Percentiles rank a stretch among this genome's conserved stretches.
phyloP scores from a whole-genome alignment of 108 stramenopile genomes.

The Aurantiochytrium sp. region DNA sequence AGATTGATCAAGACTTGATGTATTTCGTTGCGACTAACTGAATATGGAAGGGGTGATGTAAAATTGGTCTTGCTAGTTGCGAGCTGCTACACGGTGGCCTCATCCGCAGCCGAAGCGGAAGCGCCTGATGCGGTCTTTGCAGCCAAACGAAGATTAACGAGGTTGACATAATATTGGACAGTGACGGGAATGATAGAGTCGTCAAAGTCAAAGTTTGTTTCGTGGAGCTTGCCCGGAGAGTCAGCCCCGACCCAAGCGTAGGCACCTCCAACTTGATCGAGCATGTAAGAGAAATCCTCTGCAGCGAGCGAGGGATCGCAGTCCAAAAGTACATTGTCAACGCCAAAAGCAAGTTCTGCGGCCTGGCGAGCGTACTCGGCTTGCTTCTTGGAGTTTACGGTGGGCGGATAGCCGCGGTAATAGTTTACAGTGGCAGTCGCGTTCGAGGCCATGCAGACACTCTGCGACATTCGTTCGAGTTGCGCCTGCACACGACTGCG shows the following conservation, averaged over 20 bases:
- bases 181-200: slow-evolving; percentile 63
- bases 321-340: slow-evolving; percentile 36
- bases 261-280: slow-evolving; percentile 60
- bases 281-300: slow-evolving; percentile 79
- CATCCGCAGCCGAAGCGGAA: too few species aligned
- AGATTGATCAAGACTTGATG: too few species aligned
- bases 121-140: too few species aligned
- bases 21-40: too few species aligned
- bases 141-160: slow-evolving; percentile 31
- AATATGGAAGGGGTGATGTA: too few species aligned
- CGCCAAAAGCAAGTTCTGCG: slow-evolving; percentile 55
- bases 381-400: slow-evolving; percentile 66
- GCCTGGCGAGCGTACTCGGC: slow-evolving; percentile 60
- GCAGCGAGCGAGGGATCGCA: slow-evolving; percentile 77
- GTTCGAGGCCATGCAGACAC: slow-evolving; percentile 62
- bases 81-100: too few species aligned
- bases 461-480: slow-evolving; percentile 52
- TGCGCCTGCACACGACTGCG: slow-evolving; percentile 46
- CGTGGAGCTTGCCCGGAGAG: slow-evolving; percentile 68
- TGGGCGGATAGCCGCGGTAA: slow-evolving; percentile 75
- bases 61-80: too few species aligned
- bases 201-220: slow-evolving; percentile 73
- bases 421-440: slow-evolving; percentile 55
- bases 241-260: slow-evolving; percentile 64
- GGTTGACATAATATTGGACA: slow-evolving; percentile 68